Base-by-base conservation (phyloP, 2,329 filamentous ascomycete genomes). In the Nannizzia gypsea region DNA sequence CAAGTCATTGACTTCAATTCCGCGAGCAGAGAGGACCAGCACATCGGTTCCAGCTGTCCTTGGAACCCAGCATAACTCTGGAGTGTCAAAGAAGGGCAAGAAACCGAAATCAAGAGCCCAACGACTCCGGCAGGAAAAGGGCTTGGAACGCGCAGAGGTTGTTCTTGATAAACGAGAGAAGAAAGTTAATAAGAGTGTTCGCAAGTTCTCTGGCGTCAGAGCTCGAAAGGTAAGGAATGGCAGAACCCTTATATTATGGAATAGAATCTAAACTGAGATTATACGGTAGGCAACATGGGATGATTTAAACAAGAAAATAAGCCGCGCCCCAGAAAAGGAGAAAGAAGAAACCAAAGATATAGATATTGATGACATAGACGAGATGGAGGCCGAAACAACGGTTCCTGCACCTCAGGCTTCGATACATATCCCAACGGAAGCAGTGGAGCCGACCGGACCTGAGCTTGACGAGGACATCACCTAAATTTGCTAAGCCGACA, bases 61-160 rank as follows among this genome's bases (percentile, higher is more conserved):
- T 56, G 73, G 73, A 50, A 75, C 80, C 8, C 78, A 80, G 54
- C 74, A 76, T 61, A 73, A 67, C 62, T 71, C 77, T 17, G 81
- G 81, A 6, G 74, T 84, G n/a, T 70, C 72, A 59, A 82, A 81
- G 68, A 73, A 75, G 59, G 68, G 71, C 13, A 73, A 74, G 58
- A 63, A 66, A 1, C 82, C 82, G 66, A 64, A 80, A 65, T 80
- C 77, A 26, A 77, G 79, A 57, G 74, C 78, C 6, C 82, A 85
- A 68, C 74, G 78, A 4, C 65, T 77, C 58, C 76, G 83, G 46
- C 80, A 80, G 56, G 74, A 81, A 64, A 79, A 78, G 66, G 79
- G 77, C 17, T 70, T 84, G 46, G 81, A 83, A 65, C 76, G 78
- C 62, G 83, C 80, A 6, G 81, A 81, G 60, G 72, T 75, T 15